phyloP scores from a whole-genome alignment of 176 grass and related monocot species.

The Oryza glumipatula region DNA sequence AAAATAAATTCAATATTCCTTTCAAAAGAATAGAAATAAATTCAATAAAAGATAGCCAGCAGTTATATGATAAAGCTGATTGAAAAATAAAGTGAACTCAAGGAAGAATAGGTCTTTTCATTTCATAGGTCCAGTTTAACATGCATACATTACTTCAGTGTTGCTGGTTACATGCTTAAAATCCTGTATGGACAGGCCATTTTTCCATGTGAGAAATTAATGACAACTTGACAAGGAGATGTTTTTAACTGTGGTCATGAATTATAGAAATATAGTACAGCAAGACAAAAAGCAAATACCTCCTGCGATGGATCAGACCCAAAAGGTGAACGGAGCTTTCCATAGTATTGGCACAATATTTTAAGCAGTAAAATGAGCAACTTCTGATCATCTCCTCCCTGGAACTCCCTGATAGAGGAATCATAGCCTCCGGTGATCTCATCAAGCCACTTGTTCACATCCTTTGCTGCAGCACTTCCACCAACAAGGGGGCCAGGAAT shows the following conservation, averaged over 20 bases:
- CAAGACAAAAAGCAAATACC: slow-evolving; percentile 52
- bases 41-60: background rate
- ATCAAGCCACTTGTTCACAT: slow-evolving; percentile 95
- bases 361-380: slow-evolving; percentile 83
- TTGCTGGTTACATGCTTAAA: background rate
- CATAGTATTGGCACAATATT: slow-evolving; percentile 88
- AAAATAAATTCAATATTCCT: slow-evolving; percentile 37
- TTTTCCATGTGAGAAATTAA: background rate
- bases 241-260: background rate
- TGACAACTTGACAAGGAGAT: background rate
- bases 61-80: background rate
- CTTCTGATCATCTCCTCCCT: slow-evolving; percentile 66
- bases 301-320: slow-evolving; percentile 75
- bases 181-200: background rate
- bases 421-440: slow-evolving; percentile 64
- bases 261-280: background rate
- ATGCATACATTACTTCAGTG: background rate
- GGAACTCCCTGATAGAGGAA: slow-evolving; percentile 57
- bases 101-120: background rate
- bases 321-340: slow-evolving; percentile 94
- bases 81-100: background rate
- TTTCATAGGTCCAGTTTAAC: slow-evolving; percentile 4
- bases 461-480: slow-evolving; percentile 79
- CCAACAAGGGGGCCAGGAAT: slow-evolving; percentile 92
- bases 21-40: background rate